phyloP scores from a whole-genome alignment of 2,329 filamentous ascomycete species.

The Colletotrichum noveboracense region DNA sequence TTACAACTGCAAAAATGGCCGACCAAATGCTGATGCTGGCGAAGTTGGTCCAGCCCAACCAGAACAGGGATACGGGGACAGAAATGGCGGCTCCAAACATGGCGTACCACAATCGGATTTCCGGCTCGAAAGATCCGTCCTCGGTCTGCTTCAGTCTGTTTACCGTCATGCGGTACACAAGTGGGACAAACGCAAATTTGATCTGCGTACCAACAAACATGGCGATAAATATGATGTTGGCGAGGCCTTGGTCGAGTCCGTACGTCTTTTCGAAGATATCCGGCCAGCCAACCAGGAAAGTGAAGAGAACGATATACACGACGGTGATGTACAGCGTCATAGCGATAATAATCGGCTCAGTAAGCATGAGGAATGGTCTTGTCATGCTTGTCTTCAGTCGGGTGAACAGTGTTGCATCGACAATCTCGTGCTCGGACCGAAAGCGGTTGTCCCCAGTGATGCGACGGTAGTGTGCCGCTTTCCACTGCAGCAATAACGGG shows the following conservation, averaged over 20 bases:
- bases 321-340: slow-evolving; percentile 56
- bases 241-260: slow-evolving; percentile 43
- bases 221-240: slow-evolving; percentile 48
- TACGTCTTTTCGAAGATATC: slow-evolving; percentile 53
- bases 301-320: slow-evolving; percentile 59
- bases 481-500: slow-evolving; percentile 60
- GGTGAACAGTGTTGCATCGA: slow-evolving; percentile 56
- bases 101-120: slow-evolving; percentile 46
- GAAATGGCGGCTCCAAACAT: slow-evolving; percentile 43
- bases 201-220: slow-evolving; percentile 46
- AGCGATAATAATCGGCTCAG: slow-evolving; percentile 43
- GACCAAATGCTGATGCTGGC: slow-evolving; percentile 48
- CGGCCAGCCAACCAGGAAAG: slow-evolving; percentile 56
- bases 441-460: slow-evolving; percentile 68
- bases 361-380: slow-evolving; percentile 44
- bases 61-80: slow-evolving; percentile 52
- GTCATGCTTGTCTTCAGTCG: slow-evolving; percentile 48
- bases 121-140: slow-evolving; percentile 38
- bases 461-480: slow-evolving; percentile 62
- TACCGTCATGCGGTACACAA: slow-evolving; percentile 36
- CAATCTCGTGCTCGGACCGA: slow-evolving; percentile 67
- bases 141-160: not conserved
- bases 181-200: slow-evolving; percentile 34
- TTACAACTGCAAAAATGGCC: slow-evolving; percentile 42
- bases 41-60: slow-evolving; percentile 54